These are phyloP conservation scores for Trichosporon ovoides DNA, from an alignment of 1,284 basidiomycete genomes.

Conservation along the genomic window DNA sequence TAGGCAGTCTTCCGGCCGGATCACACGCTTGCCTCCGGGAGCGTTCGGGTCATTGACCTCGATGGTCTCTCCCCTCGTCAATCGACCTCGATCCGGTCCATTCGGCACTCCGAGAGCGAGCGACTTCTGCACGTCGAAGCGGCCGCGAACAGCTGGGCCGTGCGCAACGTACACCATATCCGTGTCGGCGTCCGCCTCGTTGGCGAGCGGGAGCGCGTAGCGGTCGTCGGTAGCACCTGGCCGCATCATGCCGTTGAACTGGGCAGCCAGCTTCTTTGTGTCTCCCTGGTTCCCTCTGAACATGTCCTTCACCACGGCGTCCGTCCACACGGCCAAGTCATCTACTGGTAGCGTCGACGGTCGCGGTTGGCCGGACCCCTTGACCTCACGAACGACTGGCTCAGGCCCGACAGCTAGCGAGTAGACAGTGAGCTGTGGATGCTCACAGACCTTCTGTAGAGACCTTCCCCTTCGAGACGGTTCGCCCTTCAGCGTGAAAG, in stretches of 20 bases:
- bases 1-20: conserved; percentile 49
- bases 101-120: conserved; percentile 60
- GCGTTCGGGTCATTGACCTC: conserved; percentile 45
- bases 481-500: conserved; percentile 12
- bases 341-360: conserved; percentile 3
- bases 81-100: conserved; percentile 53
- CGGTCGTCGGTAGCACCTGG: conserved; percentile 18
- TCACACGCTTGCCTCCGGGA: conserved; percentile 55
- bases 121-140: conserved; percentile 71
- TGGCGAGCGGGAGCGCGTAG: conserved; percentile 27
- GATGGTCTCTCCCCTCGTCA: conserved; percentile 50
- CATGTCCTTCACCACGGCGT: conserved; percentile 26
- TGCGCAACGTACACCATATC: conserved; percentile 62
- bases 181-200: conserved; percentile 27
- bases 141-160: conserved; percentile 74
- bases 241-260: conserved; percentile 9
- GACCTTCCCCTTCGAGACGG: conserved; percentile 12
- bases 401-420: conserved; percentile 27
- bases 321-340: conserved; percentile 2
- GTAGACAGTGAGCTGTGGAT: conserved; percentile 28
- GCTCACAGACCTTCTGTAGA: conserved; percentile 23
- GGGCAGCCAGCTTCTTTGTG: not conserved
- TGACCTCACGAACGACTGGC: not conserved
- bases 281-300: conserved; percentile 18
- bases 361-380: not conserved